Percentiles rank a stretch among this genome's conserved stretches.
Evolutionary conservation across 768 basidiomycete genomes (phyloP).

Genomic region (Leccinum longicurvipes): DNA sequence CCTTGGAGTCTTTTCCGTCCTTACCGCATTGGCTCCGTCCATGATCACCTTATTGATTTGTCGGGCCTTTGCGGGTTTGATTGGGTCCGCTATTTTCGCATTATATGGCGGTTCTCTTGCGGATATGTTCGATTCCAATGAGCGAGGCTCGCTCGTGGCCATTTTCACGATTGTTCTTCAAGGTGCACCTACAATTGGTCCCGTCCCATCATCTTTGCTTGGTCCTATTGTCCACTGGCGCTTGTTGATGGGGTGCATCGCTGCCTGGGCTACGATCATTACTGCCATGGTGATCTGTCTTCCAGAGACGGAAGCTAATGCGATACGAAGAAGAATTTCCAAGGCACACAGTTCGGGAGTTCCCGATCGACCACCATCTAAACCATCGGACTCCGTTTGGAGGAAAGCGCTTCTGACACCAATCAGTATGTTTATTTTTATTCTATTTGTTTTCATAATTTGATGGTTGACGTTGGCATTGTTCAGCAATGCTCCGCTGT

Average conservation of each 20-base stretch:
- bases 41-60: slow-evolving; percentile 16
- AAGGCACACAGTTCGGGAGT: background rate
- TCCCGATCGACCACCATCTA: background rate
- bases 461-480: background rate
- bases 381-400: slow-evolving; percentile 7
- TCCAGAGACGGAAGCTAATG: slow-evolving; percentile 21
- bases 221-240: slow-evolving; percentile 21
- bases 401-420: slow-evolving; percentile 13
- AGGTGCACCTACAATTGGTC: slow-evolving; percentile 26
- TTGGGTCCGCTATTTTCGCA: slow-evolving; percentile 21
- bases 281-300: slow-evolving; percentile 13
- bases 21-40: slow-evolving; percentile 17
- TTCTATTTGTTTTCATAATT: background rate
- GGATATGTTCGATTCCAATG: slow-evolving; percentile 23
- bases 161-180: slow-evolving; percentile 25
- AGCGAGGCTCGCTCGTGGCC: slow-evolving; percentile 22
- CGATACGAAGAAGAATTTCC: slow-evolving; percentile 15
- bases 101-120: slow-evolving; percentile 25
- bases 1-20: slow-evolving; percentile 18
- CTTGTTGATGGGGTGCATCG: slow-evolving; percentile 21
- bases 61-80: slow-evolving; percentile 19
- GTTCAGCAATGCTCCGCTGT: slow-evolving; percentile 15
- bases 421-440: slow-evolving; percentile 10
- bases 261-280: slow-evolving; percentile 19
- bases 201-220: slow-evolving; percentile 25